phyloP scores from a whole-genome alignment of 1,284 basidiomycete genomes.

The Melampsora occidentalis region DNA sequence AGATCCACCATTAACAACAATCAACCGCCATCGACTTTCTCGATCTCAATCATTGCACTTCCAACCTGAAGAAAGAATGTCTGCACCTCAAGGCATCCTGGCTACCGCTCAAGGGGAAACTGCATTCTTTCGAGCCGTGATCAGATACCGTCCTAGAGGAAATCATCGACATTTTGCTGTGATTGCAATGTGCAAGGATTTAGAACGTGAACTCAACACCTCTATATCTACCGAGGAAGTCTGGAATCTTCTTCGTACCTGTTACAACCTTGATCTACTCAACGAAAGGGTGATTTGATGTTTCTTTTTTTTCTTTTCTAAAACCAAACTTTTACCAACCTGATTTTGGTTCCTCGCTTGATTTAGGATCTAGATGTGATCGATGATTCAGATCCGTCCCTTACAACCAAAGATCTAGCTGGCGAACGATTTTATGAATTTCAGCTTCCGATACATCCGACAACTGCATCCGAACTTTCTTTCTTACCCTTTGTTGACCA shows the following conservation, averaged over 20 bases:
- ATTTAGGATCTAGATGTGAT: conserved; percentile 27
- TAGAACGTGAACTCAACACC: conserved; percentile 32
- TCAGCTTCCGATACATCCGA: conserved; percentile 41
- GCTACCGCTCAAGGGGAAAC: conserved; percentile 33
- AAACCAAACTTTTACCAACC: background rate
- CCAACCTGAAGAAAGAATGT: background rate
- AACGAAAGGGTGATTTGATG: conserved; percentile 9
- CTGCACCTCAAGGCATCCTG: background rate
- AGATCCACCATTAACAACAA: too few species aligned
- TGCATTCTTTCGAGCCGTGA: conserved; percentile 38
- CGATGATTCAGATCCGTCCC: conserved; percentile 17
- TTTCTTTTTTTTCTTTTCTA: background rate
- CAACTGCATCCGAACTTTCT: conserved; percentile 20
- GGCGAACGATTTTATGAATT: conserved; percentile 30
- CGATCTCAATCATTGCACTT: too few species aligned
- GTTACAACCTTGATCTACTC: conserved; percentile 36
- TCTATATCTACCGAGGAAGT: conserved; percentile 19
- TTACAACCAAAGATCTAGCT: conserved; percentile 9
- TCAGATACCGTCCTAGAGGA: conserved; percentile 20
- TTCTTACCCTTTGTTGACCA: conserved; percentile 15
- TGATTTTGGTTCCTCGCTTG: background rate
- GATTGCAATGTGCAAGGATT: conserved; percentile 35
- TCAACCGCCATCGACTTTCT: too few species aligned
- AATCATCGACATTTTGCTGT: conserved; percentile 30
- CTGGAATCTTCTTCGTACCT: conserved; percentile 17